Conservation (phyloP, 305 asterid genomes). For the Ilex paraguariensis region DNA sequence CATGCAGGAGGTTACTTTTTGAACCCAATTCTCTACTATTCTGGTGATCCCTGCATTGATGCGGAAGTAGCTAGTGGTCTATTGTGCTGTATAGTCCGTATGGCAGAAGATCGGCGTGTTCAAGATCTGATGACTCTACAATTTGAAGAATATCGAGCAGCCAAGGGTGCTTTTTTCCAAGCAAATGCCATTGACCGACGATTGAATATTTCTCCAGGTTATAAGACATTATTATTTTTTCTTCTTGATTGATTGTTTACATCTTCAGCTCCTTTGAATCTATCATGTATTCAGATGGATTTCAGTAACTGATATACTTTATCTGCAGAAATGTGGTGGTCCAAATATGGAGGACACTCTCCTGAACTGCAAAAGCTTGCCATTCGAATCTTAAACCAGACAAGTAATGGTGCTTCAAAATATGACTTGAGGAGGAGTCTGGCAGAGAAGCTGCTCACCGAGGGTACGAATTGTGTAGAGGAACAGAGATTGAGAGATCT, state of each 20-base stretch:
- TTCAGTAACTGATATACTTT: not conserved
- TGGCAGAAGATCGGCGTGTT: slow-evolving; percentile 14
- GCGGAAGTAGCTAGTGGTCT: slow-evolving; percentile 50
- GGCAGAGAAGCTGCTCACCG: slow-evolving; percentile 30
- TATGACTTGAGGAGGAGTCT: slow-evolving; percentile 40
- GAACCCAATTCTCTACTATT: slow-evolving; percentile 46
- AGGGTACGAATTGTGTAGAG: slow-evolving; percentile 23
- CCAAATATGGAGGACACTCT: slow-evolving; percentile 32
- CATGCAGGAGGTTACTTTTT: slow-evolving; percentile 61
- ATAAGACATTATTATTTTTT: not conserved
- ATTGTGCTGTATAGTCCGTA: slow-evolving; percentile 24
- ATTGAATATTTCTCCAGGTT: slow-evolving; percentile 44
- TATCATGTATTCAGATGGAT: too few relatives aligned
- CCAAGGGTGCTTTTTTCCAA: slow-evolving; percentile 24
- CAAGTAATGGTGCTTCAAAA: slow-evolving; percentile 50
- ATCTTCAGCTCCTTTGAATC: not conserved
- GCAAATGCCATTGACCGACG: slow-evolving; percentile 24
- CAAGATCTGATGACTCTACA: slow-evolving; percentile 32
- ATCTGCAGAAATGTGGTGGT: slow-evolving; percentile 76
- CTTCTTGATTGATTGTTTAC: not conserved
- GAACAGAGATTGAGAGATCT: slow-evolving; percentile 26
- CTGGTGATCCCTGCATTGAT: slow-evolving; percentile 29
- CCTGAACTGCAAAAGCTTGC: slow-evolving; percentile 58
- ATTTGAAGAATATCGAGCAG: slow-evolving; percentile 32
- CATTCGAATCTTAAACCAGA: slow-evolving; percentile 49